Conservation (phyloP, 495 filamentous ascomycete species). For the Amniculicola lignicola region DNA sequence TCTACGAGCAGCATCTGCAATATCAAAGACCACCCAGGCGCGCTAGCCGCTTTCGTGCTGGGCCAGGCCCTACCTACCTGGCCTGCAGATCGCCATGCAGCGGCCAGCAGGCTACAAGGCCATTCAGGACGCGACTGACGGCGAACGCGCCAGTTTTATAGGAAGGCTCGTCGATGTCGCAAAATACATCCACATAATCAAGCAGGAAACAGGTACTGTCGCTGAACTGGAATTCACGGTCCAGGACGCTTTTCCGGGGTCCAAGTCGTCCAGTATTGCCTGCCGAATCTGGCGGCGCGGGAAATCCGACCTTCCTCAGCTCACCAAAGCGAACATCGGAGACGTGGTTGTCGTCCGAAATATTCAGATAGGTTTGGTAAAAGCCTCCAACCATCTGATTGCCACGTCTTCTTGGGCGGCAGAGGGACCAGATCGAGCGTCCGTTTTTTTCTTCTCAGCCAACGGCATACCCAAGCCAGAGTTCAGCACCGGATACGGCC, state of each 20-base stretch:
- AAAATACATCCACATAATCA: too few species aligned
- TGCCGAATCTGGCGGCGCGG: background rate
- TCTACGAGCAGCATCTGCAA: too few species aligned
- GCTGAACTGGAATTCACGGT: slow-evolving; percentile 5
- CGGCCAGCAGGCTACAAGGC: slow-evolving; percentile 17
- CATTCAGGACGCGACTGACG: slow-evolving; percentile 23
- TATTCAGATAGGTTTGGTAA: slow-evolving; percentile 24
- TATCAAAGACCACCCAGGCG: too few species aligned
- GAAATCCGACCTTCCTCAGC: slow-evolving; percentile 24
- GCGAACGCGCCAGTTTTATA: too few species aligned
- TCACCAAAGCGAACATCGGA: slow-evolving; percentile 27
- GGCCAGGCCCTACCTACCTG: too few species aligned
- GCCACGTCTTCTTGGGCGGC: too few species aligned
- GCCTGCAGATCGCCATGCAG: slow-evolving; percentile 22
- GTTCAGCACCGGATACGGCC: background rate
- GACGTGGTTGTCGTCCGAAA: slow-evolving; percentile 37
- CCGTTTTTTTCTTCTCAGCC: background rate
- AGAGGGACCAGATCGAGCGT: too few species aligned
- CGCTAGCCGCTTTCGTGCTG: too few species aligned
- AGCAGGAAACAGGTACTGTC: too few species aligned
- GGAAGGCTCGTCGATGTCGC: too few species aligned
- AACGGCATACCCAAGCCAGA: background rate
- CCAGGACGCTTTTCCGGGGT: background rate
- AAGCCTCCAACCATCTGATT: too few species aligned
- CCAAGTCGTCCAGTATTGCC: background rate